These are phyloP conservation scores for Paramyrothecium roridum DNA, from an alignment of 2,329 filamentous ascomycete genomes.

Conservation along the genomic window DNA sequence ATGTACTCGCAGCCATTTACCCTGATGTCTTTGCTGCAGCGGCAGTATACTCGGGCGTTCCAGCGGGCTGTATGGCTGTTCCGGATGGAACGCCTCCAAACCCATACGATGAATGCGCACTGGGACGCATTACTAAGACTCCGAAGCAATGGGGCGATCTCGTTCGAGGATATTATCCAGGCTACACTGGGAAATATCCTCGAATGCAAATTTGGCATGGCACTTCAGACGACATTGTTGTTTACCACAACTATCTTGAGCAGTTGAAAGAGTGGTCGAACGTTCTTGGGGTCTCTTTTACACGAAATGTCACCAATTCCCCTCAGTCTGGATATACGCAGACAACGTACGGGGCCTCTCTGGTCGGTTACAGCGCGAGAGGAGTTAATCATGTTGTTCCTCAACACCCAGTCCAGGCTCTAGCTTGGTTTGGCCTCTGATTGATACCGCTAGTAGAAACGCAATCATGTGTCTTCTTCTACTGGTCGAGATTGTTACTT, in stretches of 20 bases:
- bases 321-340: slow-evolving; percentile 25
- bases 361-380: slow-evolving; percentile 24
- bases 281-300: slow-evolving; percentile 14
- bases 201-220: slow-evolving; percentile 58
- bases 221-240: slow-evolving; percentile 19
- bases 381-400: slow-evolving; percentile 27
- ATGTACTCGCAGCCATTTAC: slow-evolving; percentile 48
- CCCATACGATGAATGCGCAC: slow-evolving; percentile 43
- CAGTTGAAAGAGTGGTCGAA: slow-evolving; percentile 16
- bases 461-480: too few species aligned
- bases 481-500: too few species aligned
- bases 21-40: slow-evolving; percentile 51
- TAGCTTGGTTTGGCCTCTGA: slow-evolving; percentile 16
- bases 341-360: slow-evolving; percentile 24
- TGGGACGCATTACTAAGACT: slow-evolving; percentile 40
- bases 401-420: slow-evolving; percentile 12
- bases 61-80: slow-evolving; percentile 46
- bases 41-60: slow-evolving; percentile 46
- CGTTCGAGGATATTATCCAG: slow-evolving; percentile 42
- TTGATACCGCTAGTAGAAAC: too few species aligned
- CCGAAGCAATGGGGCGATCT: slow-evolving; percentile 34
- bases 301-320: slow-evolving; percentile 18
- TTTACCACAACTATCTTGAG: slow-evolving; percentile 9
- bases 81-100: slow-evolving; percentile 29
- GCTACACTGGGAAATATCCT: slow-evolving; percentile 43